Percentiles rank a stretch among this genome's conserved stretches.
Conservation (phyloP, 495 filamentous ascomycete genomes). For the Margaritispora aquatica region DNA sequence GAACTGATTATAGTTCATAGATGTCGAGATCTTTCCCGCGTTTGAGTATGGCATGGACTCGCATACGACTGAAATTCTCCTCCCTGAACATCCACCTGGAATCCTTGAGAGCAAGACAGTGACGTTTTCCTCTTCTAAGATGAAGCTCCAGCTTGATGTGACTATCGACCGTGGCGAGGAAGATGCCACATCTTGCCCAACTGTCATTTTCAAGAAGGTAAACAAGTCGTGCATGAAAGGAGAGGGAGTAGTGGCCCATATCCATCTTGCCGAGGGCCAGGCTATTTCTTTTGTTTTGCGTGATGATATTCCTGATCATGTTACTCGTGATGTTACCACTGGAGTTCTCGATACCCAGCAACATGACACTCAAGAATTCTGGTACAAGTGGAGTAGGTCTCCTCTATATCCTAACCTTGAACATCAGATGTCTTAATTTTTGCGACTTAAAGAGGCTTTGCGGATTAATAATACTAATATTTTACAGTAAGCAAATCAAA, state of each 20-base stretch:
- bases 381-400: conserved; percentile 72
- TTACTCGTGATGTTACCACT: conserved; percentile 45
- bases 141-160: conserved; percentile 58
- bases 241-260: conserved; percentile 50
- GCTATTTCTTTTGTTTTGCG: conserved; percentile 61
- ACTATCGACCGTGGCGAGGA: conserved; percentile 52
- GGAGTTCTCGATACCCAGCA: conserved; percentile 51
- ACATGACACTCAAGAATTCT: conserved; percentile 57
- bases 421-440: too few relatives aligned
- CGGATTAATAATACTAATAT: too few relatives aligned
- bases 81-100: conserved; percentile 30
- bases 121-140: conserved; percentile 49
- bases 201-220: conserved; percentile 45
- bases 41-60: conserved; percentile 59
- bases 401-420: too few relatives aligned
- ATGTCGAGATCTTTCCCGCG: conserved; percentile 62
- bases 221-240: conserved; percentile 44
- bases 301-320: conserved; percentile 43
- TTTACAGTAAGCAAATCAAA: conserved; percentile 56
- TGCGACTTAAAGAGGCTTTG: too few relatives aligned
- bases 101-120: conserved; percentile 45
- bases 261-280: conserved; percentile 57
- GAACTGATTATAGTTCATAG: conserved; percentile 14
- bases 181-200: conserved; percentile 38
- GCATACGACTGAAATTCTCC: conserved; percentile 46